phyloP scores from a whole-genome alignment of 2,329 filamentous ascomycete genomes.

The Scedosporium minutisporum region DNA sequence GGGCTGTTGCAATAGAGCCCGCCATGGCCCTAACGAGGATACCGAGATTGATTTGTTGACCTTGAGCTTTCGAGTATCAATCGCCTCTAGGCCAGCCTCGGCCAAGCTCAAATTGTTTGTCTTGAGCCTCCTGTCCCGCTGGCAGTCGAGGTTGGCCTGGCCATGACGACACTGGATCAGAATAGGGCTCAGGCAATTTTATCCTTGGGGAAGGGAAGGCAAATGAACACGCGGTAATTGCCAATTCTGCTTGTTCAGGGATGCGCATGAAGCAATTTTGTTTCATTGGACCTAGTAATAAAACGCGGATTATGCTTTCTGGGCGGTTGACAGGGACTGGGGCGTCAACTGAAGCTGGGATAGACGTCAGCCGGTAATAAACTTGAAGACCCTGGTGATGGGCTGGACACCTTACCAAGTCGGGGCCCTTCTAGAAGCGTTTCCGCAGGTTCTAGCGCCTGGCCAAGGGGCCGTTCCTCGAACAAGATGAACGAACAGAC shows the following conservation, averaged over 20 bases:
- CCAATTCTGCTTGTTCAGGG: conserved; percentile 1
- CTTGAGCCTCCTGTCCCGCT: too few relatives aligned
- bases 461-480: not conserved
- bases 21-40: too few relatives aligned
- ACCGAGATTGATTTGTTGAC: too few relatives aligned
- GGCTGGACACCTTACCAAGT: not conserved
- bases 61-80: too few relatives aligned
- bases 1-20: too few relatives aligned
- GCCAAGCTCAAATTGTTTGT: too few relatives aligned
- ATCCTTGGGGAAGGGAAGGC: not conserved
- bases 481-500: not conserved
- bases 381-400: not conserved
- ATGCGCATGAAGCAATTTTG: conserved; percentile 6
- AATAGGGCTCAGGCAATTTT: not conserved
- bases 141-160: not conserved
- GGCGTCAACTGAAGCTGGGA: not conserved
- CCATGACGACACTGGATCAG: not conserved
- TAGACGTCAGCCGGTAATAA: not conserved
- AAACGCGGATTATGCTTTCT: conserved; percentile 4
- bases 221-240: not conserved
- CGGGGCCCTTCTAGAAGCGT: conserved; percentile 1
- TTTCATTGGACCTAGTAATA: conserved; percentile 5
- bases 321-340: not conserved
- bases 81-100: too few relatives aligned
- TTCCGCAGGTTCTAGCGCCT: not conserved